These are phyloP conservation scores for Arthrobotrys conoides DNA, from an alignment of 2,329 filamentous ascomycete genomes.

Conservation along the genomic window DNA sequence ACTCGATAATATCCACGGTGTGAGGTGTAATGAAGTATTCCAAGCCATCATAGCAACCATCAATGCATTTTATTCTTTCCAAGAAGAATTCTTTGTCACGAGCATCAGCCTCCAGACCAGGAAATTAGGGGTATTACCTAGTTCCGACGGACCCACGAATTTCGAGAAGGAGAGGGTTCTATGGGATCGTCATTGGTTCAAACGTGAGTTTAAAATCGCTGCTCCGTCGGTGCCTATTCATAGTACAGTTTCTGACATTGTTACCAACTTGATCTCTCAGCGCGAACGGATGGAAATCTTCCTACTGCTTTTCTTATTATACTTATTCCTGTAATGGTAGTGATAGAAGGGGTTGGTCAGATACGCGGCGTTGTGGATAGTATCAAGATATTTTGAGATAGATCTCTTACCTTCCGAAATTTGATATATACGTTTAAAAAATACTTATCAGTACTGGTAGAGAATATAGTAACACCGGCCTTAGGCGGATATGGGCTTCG, in stretches of 20 bases:
- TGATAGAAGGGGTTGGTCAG: constrained; percentile 18
- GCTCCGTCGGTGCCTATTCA: not conserved
- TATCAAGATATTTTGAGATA: constrained; percentile 18
- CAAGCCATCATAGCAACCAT: not conserved
- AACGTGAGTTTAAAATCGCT: constrained; percentile 1
- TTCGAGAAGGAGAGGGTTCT: constrained; percentile 10
- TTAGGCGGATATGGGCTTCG: not conserved
- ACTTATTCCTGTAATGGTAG: constrained; percentile 16
- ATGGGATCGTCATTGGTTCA: constrained; percentile 20
- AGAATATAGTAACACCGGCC: not conserved
- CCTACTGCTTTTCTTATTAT: constrained; percentile 12
- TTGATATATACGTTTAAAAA: too few relatives aligned
- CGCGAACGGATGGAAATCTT: not conserved
- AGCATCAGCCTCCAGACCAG: constrained; percentile 11
- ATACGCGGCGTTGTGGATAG: constrained; percentile 10
- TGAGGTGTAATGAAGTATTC: constrained; percentile 16
- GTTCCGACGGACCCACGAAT: constrained; percentile 1
- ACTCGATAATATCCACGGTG: constrained; percentile 12
- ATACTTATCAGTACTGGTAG: too few relatives aligned
- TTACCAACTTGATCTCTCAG: not conserved
- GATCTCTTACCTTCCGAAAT: too few relatives aligned
- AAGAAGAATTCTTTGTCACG: constrained; percentile 17
- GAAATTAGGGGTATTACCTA: not conserved
- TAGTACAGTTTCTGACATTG: not conserved
- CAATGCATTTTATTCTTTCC: constrained; percentile 8